phyloP scores from a whole-genome alignment of 345 rosid genomes.

The Psidium friedrichsthalianum region DNA sequence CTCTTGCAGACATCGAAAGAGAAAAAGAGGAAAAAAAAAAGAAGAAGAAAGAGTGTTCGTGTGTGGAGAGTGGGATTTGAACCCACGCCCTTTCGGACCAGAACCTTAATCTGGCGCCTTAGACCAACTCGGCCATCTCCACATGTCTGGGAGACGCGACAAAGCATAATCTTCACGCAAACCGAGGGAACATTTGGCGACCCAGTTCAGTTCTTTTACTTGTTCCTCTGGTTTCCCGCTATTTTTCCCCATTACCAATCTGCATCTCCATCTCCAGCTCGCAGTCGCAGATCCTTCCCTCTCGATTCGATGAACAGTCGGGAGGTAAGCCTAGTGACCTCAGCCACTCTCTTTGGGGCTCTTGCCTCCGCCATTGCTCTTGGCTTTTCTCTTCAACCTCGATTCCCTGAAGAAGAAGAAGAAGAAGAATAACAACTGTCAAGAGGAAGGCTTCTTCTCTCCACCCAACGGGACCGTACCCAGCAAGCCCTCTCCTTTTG shows the following conservation, averaged over 20 bases:
- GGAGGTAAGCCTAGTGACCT: slow-evolving; percentile 44
- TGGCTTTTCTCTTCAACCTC: slow-evolving; percentile 33
- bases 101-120: slow-evolving; percentile 99
- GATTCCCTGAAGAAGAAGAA: not conserved
- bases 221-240: not conserved
- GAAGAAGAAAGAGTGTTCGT: no score
- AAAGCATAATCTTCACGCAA: no score
- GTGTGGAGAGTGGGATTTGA: slow-evolving; percentile 91
- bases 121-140: slow-evolving; percentile 98
- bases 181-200: no score
- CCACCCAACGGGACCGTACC: slow-evolving; percentile 21
- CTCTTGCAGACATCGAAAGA: not conserved
- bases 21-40: not conserved
- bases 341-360: slow-evolving; percentile 60
- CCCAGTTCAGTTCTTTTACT: no score
- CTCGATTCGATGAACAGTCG: slow-evolving; percentile 38
- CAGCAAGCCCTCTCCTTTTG: slow-evolving; percentile 41
- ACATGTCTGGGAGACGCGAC: not conserved
- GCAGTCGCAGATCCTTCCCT: not conserved
- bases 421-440: not conserved
- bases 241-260: not conserved
- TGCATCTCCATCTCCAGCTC: not conserved
- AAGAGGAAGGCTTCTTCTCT: not conserved
- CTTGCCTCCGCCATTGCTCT: slow-evolving; percentile 47
- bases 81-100: slow-evolving; percentile 99